Evolutionary conservation across 192 early-diverging fungal genomes (phyloP).

Genomic region (Coemansia sp.): DNA sequence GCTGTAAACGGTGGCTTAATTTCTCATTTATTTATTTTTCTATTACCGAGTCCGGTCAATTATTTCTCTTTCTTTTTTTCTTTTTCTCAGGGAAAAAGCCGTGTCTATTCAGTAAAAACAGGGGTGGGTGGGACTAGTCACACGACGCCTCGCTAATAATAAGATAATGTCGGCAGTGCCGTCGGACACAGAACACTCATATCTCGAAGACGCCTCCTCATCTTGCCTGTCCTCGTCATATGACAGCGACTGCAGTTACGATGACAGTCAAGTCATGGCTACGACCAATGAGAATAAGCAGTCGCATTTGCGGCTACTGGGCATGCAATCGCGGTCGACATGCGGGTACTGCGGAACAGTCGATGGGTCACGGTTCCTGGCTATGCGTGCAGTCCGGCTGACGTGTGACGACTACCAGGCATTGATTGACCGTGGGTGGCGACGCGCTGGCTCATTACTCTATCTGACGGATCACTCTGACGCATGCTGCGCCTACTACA

Average conservation of each 20-base stretch:
- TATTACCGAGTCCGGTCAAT: slow-evolving; percentile 1
- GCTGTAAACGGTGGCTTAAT: neutral
- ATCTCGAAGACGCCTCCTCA: slow-evolving; percentile 5
- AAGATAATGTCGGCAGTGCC: slow-evolving; percentile 7
- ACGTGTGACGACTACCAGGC: slow-evolving; percentile 50
- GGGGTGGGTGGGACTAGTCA: too few relatives aligned
- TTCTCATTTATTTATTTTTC: neutral
- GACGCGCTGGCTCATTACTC: slow-evolving; percentile 48
- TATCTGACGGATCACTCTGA: slow-evolving; percentile 60
- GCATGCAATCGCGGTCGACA: slow-evolving; percentile 32
- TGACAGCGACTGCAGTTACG: neutral
- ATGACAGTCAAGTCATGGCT: neutral
- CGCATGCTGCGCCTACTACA: slow-evolving; percentile 60
- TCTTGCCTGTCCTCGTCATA: neutral
- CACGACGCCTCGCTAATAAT: neutral
- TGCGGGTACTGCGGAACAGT: slow-evolving; percentile 46
- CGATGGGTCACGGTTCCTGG: slow-evolving; percentile 23
- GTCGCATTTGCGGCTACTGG: slow-evolving; percentile 24
- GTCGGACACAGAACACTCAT: neutral
- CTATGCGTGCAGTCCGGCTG: neutral
- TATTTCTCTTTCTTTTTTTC: neutral
- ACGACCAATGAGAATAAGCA: neutral
- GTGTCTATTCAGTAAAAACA: too few relatives aligned
- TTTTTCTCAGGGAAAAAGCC: neutral
- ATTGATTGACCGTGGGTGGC: slow-evolving; percentile 57